Evolutionary conservation across 106 monocot genomes (phyloP).

Genomic region (Acorus calamus): DNA sequence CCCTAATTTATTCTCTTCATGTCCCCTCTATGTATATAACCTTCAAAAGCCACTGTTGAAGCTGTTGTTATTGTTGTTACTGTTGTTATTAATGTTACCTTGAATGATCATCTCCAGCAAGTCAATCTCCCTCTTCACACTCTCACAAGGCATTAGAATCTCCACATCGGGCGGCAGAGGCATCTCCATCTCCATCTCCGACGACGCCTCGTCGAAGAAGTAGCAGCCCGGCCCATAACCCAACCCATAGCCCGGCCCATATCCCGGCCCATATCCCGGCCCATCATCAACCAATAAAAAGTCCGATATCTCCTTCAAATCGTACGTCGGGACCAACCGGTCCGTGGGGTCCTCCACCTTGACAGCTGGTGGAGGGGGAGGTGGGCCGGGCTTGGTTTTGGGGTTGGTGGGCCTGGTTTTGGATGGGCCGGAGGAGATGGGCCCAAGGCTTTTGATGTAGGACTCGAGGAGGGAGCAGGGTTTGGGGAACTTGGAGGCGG

Average conservation of each 20-base stretch:
- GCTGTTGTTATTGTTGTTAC: neutral
- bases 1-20: too few species aligned
- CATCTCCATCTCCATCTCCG: constrained; percentile 5
- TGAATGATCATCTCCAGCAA: constrained; percentile 29
- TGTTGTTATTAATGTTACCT: neutral
- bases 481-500: constrained; percentile 20
- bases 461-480: constrained; percentile 51
- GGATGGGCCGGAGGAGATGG: neutral
- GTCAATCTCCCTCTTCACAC: constrained; percentile 34
- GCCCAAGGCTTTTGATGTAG: constrained; percentile 57
- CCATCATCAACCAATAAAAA: constrained; percentile 13
- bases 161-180: constrained; percentile 1
- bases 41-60: neutral
- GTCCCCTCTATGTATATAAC: neutral
- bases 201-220: neutral
- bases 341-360: neutral
- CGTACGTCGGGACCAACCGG: constrained; percentile 1
- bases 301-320: constrained; percentile 13
- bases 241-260: constrained; percentile 3
- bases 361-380: neutral
- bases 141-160: neutral
- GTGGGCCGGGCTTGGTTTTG: neutral
- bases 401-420: neutral
- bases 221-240: constrained; percentile 3
- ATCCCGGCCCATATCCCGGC: neutral